Base-by-base conservation (phyloP, 2,329 filamentous ascomycete genomes). In the Cercospora beticola region DNA sequence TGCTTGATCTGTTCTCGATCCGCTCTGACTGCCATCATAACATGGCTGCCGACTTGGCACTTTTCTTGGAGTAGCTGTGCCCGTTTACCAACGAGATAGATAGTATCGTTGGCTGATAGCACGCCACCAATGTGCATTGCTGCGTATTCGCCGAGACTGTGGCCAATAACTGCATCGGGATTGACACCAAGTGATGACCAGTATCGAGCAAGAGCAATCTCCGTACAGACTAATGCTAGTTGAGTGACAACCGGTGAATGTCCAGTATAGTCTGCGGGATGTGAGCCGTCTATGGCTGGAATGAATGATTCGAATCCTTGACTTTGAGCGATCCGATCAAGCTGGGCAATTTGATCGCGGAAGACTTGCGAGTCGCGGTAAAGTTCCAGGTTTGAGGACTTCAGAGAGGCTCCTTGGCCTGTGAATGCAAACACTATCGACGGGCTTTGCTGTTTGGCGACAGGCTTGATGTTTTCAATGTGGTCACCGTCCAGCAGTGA, bases 181-280 rank as follows among this genome's bases (percentile, higher is more conserved):
- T 62, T 61, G 10, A 79, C 60, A 14, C 77, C 76, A 4, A 81
- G 71, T 1, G 76, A 76, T 0, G 43, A 59, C 73, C 71, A 74
- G 36, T 74, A 68, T 16, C 69, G 59, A 5, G 69, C 60, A 14
- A 83, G 72, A n/a, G 81, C 82, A 60, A 86, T 83, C 70, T 85
- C 75, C 0, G 81, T 63, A 62, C 75, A 80, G 3, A 79, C 75
- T 2, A 76, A 70, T 2, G 80, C 81, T 1, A 85, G 74, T 60
- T 85, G 83, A 12, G 72, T 70, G 16, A 73, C 64, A 8, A 73
- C 67, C 18, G 74, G 69, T 28, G 65, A 61, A 30, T 70, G 54
- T n/a, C 54, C 54, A 12, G 57, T 28, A 7, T 64, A 26, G 52
- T 58, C 52, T 10, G 40, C 21, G 26, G 40, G n/a, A 18, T 49